Evolutionary conservation across 352 stramenopile genomes (phyloP), one percentile per base, ranked within the genome.

Genomic region (Phytophthora tentaculata): DNA sequence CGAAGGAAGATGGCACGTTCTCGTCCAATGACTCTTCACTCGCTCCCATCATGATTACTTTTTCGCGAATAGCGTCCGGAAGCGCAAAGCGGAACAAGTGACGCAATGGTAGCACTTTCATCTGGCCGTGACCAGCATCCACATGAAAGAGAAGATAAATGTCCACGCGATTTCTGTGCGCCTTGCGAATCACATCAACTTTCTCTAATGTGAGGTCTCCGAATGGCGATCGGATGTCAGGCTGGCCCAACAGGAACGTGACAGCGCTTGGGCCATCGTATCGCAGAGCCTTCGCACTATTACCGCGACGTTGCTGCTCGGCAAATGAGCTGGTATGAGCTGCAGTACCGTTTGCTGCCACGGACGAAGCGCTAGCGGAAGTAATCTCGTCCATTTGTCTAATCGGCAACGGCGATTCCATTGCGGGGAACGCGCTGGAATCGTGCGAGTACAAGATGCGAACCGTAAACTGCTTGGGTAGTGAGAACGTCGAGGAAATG

Each of bases 91-190:
- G 84, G 52, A 96, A 96, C 32, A 96, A 67, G 49, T 91, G 86
- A 1, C 79, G 77, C 50, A 89, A 72, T 22, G 87, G 82, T 20
- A 96, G 60, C 14, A 95, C 79, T 57, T 84, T 83, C 5, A 71
- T 79, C 16, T 81, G 64, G 1, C 77, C 74, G 56, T 75, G 71
- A 3, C 71, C 74, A 57, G 88, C 72, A 35, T 92, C 74, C 28
- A 92, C 83, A 57, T 93, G 83, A 60, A 94, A 94, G 2, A 95
- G 80, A 44, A 96, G 60, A 57, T 83, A 94, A 37, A 94, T 82
- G 20, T 94, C 85, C 19, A 91, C 61, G 24, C 73, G 77, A 19
- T 80, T 84, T 39, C 79, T 74, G 13, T 61, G 54, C 29, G 83
- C 67, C 35, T 81, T 78, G 5, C 86, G 81, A 63, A 95, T 79